phyloP scores from a whole-genome alignment of 148 eudicot species.

The Salicornia ramosissima region DNA sequence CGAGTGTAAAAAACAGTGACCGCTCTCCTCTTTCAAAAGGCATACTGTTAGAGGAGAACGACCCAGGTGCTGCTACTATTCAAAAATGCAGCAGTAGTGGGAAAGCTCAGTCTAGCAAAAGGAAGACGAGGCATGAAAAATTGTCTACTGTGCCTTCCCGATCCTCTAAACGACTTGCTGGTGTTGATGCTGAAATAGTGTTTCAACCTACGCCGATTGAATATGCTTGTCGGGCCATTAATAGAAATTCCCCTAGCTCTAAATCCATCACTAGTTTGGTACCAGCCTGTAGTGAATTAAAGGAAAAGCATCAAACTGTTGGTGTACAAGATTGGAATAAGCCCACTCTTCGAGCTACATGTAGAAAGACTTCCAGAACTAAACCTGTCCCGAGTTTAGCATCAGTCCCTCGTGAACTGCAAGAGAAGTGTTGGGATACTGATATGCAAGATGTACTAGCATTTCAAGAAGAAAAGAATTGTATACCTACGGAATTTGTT shows the following conservation, averaged over 20 bases:
- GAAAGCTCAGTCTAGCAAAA: conserved; percentile 28
- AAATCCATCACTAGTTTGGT: conserved; percentile 13
- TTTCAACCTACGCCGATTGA: conserved; percentile 28
- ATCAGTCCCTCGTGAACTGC: conserved; percentile 10
- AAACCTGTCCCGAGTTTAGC: conserved; percentile 13
- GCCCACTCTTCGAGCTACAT: conserved; percentile 32
- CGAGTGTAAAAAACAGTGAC: conserved; percentile 11
- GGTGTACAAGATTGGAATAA: conserved; percentile 9
- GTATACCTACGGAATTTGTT: neutral
- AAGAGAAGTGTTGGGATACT: neutral
- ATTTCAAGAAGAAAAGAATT: neutral
- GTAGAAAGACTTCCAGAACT: conserved; percentile 16
- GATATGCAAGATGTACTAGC: conserved; percentile 14
- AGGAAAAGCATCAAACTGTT: neutral
- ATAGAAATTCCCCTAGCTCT: conserved; percentile 16
- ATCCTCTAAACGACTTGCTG: conserved; percentile 57
- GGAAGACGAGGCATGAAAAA: conserved; percentile 34
- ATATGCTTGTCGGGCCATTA: conserved; percentile 32
- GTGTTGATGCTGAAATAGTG: conserved; percentile 27
- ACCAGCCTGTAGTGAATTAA: conserved; percentile 9
- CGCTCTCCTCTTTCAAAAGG: conserved; percentile 15
- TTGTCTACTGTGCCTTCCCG: conserved; percentile 29
- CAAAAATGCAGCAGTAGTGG: conserved; percentile 19
- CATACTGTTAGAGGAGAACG: conserved; percentile 12
- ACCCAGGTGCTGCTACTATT: conserved; percentile 11